A percentile compares a stretch with the other conserved stretches of the same genome.
Conservation (phyloP, 192 early-diverging fungal genomes). For the Pilaira anomala region DNA sequence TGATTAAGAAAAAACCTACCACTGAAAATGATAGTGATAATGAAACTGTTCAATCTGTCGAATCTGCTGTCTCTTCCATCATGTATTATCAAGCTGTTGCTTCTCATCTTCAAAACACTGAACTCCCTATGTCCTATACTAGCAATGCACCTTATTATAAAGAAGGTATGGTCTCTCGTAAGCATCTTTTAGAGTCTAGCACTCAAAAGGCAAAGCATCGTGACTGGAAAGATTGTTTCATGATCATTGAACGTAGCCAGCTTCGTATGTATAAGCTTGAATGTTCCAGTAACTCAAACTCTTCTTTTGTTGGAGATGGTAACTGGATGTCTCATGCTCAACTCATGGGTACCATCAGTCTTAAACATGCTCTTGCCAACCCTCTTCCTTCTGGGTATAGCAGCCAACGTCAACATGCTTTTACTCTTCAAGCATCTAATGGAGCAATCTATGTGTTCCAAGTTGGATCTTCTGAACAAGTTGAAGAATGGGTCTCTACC, state of each 20-base stretch:
- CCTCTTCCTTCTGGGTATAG: constrained; percentile 83
- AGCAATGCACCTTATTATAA: constrained; percentile 42
- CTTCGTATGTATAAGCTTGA: constrained; percentile 60
- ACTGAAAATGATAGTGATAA: too few species aligned
- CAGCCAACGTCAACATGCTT: constrained; percentile 69
- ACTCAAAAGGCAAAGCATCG: constrained; percentile 79
- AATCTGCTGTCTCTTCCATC: not conserved
- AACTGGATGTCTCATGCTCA: constrained; percentile 14
- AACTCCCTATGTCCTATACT: constrained; percentile 18
- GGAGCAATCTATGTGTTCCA: constrained; percentile 88
- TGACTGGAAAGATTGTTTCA: constrained; percentile 80
- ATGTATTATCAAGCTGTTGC: constrained; percentile 6
- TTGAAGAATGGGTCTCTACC: constrained; percentile 80
- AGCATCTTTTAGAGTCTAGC: constrained; percentile 74
- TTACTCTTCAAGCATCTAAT: constrained; percentile 78
- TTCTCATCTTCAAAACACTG: constrained; percentile 7
- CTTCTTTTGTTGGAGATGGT: not conserved
- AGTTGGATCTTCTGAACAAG: constrained; percentile 60
- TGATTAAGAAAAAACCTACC: not conserved
- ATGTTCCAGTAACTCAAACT: constrained; percentile 1
- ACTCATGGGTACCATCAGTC: constrained; percentile 45
- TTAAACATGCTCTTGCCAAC: constrained; percentile 83
- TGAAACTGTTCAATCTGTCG: not conserved
- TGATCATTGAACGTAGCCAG: constrained; percentile 69
- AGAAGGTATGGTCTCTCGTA: constrained; percentile 79